Base-by-base conservation (phyloP, 257 asterid genomes). In the Perilla frutescens region DNA sequence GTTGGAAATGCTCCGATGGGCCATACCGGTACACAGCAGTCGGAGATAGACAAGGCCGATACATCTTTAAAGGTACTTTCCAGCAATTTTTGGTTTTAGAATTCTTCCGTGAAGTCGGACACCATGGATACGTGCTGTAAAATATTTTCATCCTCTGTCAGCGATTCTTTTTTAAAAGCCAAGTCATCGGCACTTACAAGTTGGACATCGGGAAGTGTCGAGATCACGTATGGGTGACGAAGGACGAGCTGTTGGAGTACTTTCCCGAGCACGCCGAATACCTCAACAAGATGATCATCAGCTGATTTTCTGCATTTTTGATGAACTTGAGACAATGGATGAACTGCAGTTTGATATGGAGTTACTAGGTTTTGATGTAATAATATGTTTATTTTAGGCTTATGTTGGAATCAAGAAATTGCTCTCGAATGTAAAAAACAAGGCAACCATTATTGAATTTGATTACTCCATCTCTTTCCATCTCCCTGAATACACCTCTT, bases 1-100 rank as follows among this genome's bases (percentile, higher is more conserved):
- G 92, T 89, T 26, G 96, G 98, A 79, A 91, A 91, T 71, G 93
- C 96, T 71, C 98, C 97, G 9, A 88, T 91, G 90, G 97, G 96
- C 61, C 96, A 88, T 75, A 63, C 81, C 78, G 75, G 70, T 64
- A 2, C 77, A 60, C 87, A 76, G 34, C 84, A 90, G 50, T 41
- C 81, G 0, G 91, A 86, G 58, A 76, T 67, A 54, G 80, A 62
- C 54, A 68, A 69, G 53, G 81, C 10, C 39, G 8, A 68, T 59
- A 67, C 76, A 14, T 68, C 89, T 59, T 80, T 81, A 69, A 88
- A 91, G 96, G 96, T 94, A 72, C 69, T 59, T 36, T 3, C 8
- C 43, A 26, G 10, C 48, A 20, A 5, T 37, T 55, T 44, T 11
- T 7, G 10, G 48, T 15, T 62, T 20, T 48, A 41, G 32, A 31